Evolutionary conservation across 805 yeast genomes (phyloP), one percentile per base, ranked within the genome.

Genomic region (Hanseniaspora guilliermondii): DNA sequence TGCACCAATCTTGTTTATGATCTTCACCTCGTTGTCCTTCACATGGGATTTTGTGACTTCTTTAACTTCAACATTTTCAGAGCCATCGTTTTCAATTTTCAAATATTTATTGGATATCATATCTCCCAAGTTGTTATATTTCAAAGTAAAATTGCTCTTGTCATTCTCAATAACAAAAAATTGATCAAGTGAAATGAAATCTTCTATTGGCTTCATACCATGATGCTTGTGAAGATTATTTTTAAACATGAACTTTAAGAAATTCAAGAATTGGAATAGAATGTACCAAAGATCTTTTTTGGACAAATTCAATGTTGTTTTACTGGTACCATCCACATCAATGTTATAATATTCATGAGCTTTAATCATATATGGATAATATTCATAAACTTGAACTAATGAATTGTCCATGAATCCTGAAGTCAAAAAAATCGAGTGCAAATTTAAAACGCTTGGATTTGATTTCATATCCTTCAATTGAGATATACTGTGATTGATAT

Each of bases 361-460:
- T 1, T 95, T 85, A 54, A 71, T 71, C 0, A 95, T 76, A 57
- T 79, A 72, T 24, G 98, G 97, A 66, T 76, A 85, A 65, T 80
- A 93, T 63, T 91, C 97, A 68, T 87, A 87, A 4, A 85, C 83
- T 44, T 88, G 71, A 41, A 87, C 76, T 55, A 93, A 73, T 0
- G 93, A 81, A 47, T 75, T 74, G 60, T 85, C 93, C 44, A 87
- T 91, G 70, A 93, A 93, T 5, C 87, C 83, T 55, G 87, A 77
- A 6, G 91, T 80, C 0, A 96, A 83, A 66, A 93, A 91, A 6
- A 93, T 87, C 64, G 89, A 96, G 42, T 78, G 76, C 6, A 87
- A 69, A 40, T 76, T 73, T 1, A 85, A 85, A 22, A 87, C 70
- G 60, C 83, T 82, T 2, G 87, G 76, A 58, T 71, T 69, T 7